Evolutionary conservation across 179 eudicot genomes (phyloP), one percentile per base, ranked within the genome.

Genomic region (Silene coronaria): DNA sequence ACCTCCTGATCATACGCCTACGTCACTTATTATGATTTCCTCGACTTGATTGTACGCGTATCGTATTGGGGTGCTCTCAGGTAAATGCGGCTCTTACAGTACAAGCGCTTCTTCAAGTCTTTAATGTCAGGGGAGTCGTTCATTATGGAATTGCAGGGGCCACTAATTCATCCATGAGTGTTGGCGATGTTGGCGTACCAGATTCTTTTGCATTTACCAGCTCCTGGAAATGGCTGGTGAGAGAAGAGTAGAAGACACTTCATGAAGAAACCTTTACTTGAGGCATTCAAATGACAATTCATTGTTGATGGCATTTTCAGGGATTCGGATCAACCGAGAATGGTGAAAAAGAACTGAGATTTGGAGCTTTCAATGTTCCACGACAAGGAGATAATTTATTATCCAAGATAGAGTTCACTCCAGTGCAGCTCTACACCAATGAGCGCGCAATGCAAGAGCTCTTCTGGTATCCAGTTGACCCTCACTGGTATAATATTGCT

Each of bases 151-250:
- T 79, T 57, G 92, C 92, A 10, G 92, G 92, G 21, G 75, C 84
- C 67, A 81, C 86, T 12, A 84, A 87, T 28, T 71, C 82, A 68
- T 84, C 88, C 0, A 73, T 86, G 80, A 72, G 63, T 24, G 60
- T 89, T 1, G 92, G 89, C 3, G 88, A 86, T 77, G 90, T 89
- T 34, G 79, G 84, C 30, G 79, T 87, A 2, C 89, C 85, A 1
- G 48, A 75, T n/a, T 71, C 58, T 48, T 67, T 84, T 45, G 92
- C 92, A 9, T 87, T 74, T 68, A 85, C 92, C 61, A 80, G 78
- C 76, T 85, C 90, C 16, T 89, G 90, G 92, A 80, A 80, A 36
- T 89, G 92, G 92, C 78, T 71, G 83, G 92, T 89, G 80, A 68
- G 73, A 24, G 9, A 53, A 63, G 17, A 17, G 65, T 71, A 24